These are phyloP conservation scores for Sclerotinia glacialis DNA, from an alignment of 2,329 filamentous ascomycete genomes.

Conservation along the genomic window DNA sequence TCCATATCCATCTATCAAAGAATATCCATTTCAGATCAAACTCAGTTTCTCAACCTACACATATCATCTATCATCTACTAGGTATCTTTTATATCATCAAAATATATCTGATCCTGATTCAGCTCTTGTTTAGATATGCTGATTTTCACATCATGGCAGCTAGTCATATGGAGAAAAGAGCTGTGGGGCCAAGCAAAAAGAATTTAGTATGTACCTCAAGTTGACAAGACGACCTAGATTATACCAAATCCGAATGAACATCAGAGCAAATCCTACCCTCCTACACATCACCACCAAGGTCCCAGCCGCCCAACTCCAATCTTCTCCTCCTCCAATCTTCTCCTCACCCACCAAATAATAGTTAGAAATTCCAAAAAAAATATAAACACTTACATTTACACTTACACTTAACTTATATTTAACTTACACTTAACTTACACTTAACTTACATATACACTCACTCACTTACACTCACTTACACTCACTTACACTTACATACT, in stretches of 20 bases:
- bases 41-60: not conserved
- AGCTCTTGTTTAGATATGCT: not conserved
- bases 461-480: too few species aligned
- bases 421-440: too few species aligned
- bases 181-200: conserved; percentile 14
- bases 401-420: too few species aligned
- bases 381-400: too few species aligned
- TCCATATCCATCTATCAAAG: not conserved
- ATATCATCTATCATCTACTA: not conserved
- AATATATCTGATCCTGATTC: not conserved
- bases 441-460: too few species aligned
- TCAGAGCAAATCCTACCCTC: conserved; percentile 14
- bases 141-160: not conserved
- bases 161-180: not conserved
- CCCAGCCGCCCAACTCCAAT: not conserved
- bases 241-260: conserved; percentile 13
- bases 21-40: not conserved
- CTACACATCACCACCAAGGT: not conserved
- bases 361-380: not conserved
- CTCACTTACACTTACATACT: too few species aligned
- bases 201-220: not conserved
- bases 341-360: conserved; percentile 1
- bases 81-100: conserved; percentile 1
- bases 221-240: conserved; percentile 10
- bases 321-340: not conserved